Percentiles rank a stretch among this genome's conserved stretches.
phyloP scores from a whole-genome alignment of 331 rosid species.

The Ulmus americana region DNA sequence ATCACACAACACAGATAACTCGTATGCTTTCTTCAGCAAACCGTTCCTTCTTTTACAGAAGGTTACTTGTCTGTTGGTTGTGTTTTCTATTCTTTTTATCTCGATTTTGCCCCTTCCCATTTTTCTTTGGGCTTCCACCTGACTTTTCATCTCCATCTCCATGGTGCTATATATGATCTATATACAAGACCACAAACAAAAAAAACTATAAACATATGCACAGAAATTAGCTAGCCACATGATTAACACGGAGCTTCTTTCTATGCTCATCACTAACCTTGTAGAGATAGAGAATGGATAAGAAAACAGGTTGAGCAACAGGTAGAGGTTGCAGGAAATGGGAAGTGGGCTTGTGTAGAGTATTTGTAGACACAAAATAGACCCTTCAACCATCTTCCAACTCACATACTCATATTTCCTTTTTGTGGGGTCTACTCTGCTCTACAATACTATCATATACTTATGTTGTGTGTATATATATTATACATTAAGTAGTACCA shows the following conservation, averaged over 20 bases:
- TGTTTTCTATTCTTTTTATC: slow-evolving; percentile 83
- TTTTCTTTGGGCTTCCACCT: slow-evolving; percentile 57
- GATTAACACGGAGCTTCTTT: background rate
- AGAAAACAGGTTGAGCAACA: background rate
- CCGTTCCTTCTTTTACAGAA: slow-evolving; percentile 88
- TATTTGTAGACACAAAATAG: slow-evolving; percentile 49
- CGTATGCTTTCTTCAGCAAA: slow-evolving; percentile 82
- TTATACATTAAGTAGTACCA: background rate
- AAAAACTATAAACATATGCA: background rate
- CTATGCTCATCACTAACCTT: slow-evolving; percentile 20
- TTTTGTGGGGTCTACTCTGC: slow-evolving; percentile 8
- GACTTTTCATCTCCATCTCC: slow-evolving; percentile 62
- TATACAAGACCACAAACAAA: background rate
- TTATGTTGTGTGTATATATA: background rate
- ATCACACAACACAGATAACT: slow-evolving; percentile 75
- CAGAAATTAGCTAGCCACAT: background rate
- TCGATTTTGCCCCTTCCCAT: slow-evolving; percentile 87
- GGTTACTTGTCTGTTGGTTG: slow-evolving; percentile 78
- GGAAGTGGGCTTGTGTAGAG: slow-evolving; percentile 42
- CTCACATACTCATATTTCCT: slow-evolving; percentile 27
- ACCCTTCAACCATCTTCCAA: slow-evolving; percentile 53
- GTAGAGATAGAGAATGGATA: background rate
- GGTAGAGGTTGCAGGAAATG: slow-evolving; percentile 32
- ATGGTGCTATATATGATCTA: slow-evolving; percentile 6
- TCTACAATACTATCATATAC: slow-evolving; percentile 2